Evolutionary conservation across 164 flowering plant species (phyloP).

Genomic region (Protea cynaroides): DNA sequence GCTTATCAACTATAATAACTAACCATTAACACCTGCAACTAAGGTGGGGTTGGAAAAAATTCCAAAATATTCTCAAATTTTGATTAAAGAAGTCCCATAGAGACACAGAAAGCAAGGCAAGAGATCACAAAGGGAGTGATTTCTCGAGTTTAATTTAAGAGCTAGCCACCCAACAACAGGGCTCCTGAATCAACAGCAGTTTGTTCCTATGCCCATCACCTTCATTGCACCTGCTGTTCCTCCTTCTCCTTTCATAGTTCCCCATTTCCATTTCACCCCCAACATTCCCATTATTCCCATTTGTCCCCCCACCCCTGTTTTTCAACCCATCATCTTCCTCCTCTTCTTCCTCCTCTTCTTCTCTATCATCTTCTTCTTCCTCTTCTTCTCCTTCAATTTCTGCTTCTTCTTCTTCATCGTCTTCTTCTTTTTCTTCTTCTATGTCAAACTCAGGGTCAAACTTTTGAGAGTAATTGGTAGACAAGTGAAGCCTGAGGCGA

Average conservation of each 20-base stretch:
- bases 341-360: neutral
- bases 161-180: slow-evolving; percentile 42
- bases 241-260: slow-evolving; percentile 27
- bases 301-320: slow-evolving; percentile 9
- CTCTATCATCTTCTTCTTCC: slow-evolving; percentile 2
- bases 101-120: neutral
- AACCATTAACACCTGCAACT: slow-evolving; percentile 14
- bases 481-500: slow-evolving; percentile 46
- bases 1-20: slow-evolving; percentile 26
- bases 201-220: slow-evolving; percentile 32
- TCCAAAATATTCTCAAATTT: neutral
- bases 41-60: neutral
- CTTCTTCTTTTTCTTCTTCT: slow-evolving; percentile 7
- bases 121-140: too few species aligned
- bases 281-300: slow-evolving; percentile 13
- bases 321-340: neutral
- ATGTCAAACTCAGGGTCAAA: slow-evolving; percentile 1
- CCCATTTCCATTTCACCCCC: slow-evolving; percentile 34
- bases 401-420: slow-evolving; percentile 1
- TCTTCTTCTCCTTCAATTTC: slow-evolving; percentile 14
- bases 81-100: neutral
- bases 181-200: slow-evolving; percentile 35
- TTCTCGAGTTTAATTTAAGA: too few species aligned
- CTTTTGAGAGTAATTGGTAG: slow-evolving; percentile 3
- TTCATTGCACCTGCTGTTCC: slow-evolving; percentile 47